Evolutionary conservation across 441 rosid genomes (phyloP), one percentile per base, ranked within the genome.

Genomic region (Populus hybrid): DNA sequence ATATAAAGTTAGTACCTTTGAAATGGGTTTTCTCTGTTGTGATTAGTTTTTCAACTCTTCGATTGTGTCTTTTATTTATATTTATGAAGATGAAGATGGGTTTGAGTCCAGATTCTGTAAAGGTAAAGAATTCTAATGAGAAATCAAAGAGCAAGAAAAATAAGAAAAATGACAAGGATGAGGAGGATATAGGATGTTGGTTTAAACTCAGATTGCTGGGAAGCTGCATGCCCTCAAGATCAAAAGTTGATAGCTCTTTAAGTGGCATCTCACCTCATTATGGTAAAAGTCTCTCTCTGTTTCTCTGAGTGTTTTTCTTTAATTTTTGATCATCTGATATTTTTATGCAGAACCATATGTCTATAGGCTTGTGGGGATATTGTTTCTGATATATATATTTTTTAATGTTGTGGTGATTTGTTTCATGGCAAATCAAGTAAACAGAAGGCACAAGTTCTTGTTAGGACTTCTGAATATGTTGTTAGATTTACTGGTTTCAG

Each of bases 171-270:
- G 89, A 64, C 73, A 84, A 73, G 72, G 85, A 85, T 71, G 77
- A 77, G 64, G 73, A 83, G 64, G 88, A 84, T 76, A 82, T 81
- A 79, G 95, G 99, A 9, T 93, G 93, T 80, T 93, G 98, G 94
- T 79, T 84, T 81, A 90, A 82, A 79, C 79, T 95, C 67, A 87
- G 87, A 80, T 84, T 86, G 71, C 74, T 91, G 77, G 88, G 85
- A 69, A 80, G 94, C 45, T 95, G 99, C 88, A 87, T 93, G 90
- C 88, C 96, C 83, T 91, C 95, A 74, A 95, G 97, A 89, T 95
- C 99, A 87, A 95, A 90, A 81, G 98, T 95, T 80, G 95, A 95
- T 83, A 90, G 84, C 85, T 91, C 99, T 66, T 59, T 88, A 78
- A 92, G 95, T 85, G 93, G 97, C 68, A 82, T 86, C 69, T 85